Base-by-base conservation (phyloP, 352 stramenopile genomes). In the Globisporangium paroecandrum region DNA sequence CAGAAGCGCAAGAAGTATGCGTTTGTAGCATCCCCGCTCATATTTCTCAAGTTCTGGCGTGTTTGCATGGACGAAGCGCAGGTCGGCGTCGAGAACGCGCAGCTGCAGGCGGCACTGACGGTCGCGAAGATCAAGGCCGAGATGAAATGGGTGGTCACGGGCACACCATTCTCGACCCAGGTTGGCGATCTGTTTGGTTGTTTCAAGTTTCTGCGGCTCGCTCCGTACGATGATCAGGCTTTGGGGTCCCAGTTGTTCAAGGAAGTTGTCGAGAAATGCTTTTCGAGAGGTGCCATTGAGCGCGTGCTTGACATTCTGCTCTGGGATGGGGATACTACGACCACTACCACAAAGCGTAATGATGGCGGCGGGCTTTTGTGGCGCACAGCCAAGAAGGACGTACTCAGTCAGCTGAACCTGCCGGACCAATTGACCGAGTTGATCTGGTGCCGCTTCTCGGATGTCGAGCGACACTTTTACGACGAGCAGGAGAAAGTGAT, bases 61-160 rank as follows among this genome's bases (percentile, higher is more conserved):
- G 77, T 98, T 13, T 97, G 82, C 58, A 91, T 98, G 68, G 94
- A 98, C 65, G 95, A 98, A 83, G 94, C 94, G 2, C 95, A 98
- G 73, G 76, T 96, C 13, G 81, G 83, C 12, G 88, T 98, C 1
- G 89, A 98, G 70, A 90, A 87, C 58, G 78, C 76, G 1, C 76
- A 79, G n/a, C 69, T 90, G 6, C 70, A 87, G 60, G 86, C 90
- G 8, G 91, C 94, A 20, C 68, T 92, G 58, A 98, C 97, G 60
- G 85, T 96, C 24, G 70, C 89, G 1, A 78, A 87, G 47, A 69
- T 98, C 3, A 69, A 74, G 2, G 76, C 78, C 5, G 57, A 82
- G 18, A 77, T 88, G 46, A 78, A 86, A 63, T 98, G 95, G 95
- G 83, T 90, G 36, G 86, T 98, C 24, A 96, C 83, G 8, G 95